phyloP scores from a whole-genome alignment of 768 basidiomycete genomes.

The Pisolithus marmoratus region DNA sequence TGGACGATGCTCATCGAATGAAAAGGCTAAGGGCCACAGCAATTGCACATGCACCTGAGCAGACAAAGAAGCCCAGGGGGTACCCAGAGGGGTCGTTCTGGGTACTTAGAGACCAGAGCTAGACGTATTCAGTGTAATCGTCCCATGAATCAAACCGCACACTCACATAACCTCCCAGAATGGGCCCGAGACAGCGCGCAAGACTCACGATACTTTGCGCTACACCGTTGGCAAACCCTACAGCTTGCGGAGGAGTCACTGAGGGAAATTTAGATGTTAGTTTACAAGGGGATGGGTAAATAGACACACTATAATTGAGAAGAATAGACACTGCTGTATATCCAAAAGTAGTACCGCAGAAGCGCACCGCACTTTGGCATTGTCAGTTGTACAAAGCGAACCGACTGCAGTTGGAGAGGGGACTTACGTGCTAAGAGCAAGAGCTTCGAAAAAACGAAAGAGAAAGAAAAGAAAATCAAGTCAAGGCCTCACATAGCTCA shows the following conservation, averaged over 20 bases:
- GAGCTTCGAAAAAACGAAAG: constrained; percentile 34
- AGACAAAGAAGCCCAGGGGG: constrained; percentile 67
- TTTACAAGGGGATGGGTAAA: neutral
- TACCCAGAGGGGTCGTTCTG: constrained; percentile 65
- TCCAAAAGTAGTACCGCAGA: constrained; percentile 81
- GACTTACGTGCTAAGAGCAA: constrained; percentile 78
- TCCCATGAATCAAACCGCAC: neutral
- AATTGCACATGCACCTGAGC: constrained; percentile 53
- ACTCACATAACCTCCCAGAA: constrained; percentile 73
- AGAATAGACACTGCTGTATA: constrained; percentile 90
- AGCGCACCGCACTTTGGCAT: constrained; percentile 66
- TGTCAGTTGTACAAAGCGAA: neutral
- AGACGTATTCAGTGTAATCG: neutral
- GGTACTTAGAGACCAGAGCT: constrained; percentile 75
- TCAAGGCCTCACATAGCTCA: constrained; percentile 1
- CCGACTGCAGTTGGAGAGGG: neutral
- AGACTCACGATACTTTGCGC: constrained; percentile 95
- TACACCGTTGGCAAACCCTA: constrained; percentile 91
- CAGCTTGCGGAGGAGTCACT: constrained; percentile 89
- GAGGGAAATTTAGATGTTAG: constrained; percentile 4
- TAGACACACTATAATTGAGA: constrained; percentile 70
- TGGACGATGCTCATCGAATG: constrained; percentile 46
- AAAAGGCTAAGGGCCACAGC: constrained; percentile 69
- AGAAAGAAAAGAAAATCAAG: neutral
- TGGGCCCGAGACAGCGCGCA: constrained; percentile 85